These are phyloP conservation scores for Venturia effusa DNA, from an alignment of 2,329 filamentous ascomycete genomes.

Conservation along the genomic window DNA sequence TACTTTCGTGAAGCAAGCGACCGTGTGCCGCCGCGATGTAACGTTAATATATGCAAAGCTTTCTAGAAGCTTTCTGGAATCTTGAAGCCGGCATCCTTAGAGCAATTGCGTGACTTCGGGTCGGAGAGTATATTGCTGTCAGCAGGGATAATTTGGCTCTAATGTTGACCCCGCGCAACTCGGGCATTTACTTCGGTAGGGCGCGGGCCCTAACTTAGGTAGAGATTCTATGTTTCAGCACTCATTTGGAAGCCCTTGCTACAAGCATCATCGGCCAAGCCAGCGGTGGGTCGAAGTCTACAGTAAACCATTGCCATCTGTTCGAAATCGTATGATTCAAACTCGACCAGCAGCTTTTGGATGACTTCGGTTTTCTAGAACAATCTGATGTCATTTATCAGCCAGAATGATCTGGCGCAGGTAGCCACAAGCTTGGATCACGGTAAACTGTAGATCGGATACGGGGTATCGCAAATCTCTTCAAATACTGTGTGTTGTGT, in stretches of 20 bases:
- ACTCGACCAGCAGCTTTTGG: neutral
- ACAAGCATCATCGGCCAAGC: neutral
- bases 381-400: neutral
- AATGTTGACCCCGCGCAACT: neutral
- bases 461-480: no score
- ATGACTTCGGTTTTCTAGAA: neutral
- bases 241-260: neutral
- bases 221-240: neutral
- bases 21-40: neutral
- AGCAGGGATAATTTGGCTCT: neutral
- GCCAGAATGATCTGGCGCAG: neutral
- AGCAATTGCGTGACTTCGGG: neutral
- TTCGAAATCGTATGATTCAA: neutral
- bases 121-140: neutral
- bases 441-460: neutral
- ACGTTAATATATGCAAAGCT: slow-evolving; percentile 7
- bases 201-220: neutral
- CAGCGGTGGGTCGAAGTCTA: neutral
- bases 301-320: neutral
- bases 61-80: slow-evolving; percentile 11
- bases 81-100: slow-evolving; percentile 1
- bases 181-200: no score
- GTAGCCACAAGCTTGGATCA: neutral
- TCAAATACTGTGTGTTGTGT: no score
- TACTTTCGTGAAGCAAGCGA: neutral